Evolutionary conservation across 176 grass and related monocot species (phyloP).

Genomic region (Rhynchospora breviuscula): DNA sequence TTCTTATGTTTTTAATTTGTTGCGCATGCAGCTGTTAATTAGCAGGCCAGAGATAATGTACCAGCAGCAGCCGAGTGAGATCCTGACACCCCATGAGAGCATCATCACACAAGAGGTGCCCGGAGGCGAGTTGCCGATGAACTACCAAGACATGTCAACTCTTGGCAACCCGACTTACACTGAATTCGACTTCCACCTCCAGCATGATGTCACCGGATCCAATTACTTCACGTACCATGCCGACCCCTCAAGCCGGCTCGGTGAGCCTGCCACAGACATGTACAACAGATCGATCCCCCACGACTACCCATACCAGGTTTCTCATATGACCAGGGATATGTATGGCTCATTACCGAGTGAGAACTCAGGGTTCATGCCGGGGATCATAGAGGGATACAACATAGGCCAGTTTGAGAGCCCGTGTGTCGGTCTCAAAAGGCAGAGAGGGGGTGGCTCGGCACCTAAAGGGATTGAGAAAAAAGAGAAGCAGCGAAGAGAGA

Average conservation of each 20-base stretch:
- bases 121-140: background rate
- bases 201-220: conserved; percentile 7
- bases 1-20: background rate
- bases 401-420: background rate
- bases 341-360: conserved; percentile 4
- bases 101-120: conserved; percentile 19
- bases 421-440: background rate
- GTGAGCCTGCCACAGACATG: background rate
- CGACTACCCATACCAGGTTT: background rate
- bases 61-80: background rate
- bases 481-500: conserved; percentile 23
- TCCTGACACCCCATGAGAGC: conserved; percentile 15
- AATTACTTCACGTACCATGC: conserved; percentile 21
- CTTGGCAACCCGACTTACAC: background rate
- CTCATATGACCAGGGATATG: background rate
- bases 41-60: conserved; percentile 11
- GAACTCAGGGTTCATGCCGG: background rate
- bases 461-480: conserved; percentile 5
- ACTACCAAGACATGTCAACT: conserved; percentile 1
- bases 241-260: background rate
- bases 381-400: background rate
- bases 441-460: background rate
- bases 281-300: background rate
- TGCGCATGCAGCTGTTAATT: background rate
- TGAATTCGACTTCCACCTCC: conserved; percentile 13